Percentiles rank a stretch among this genome's conserved stretches.
These are phyloP conservation scores for Nicotiana paniculata DNA, from an alignment of 257 asterid species.

Conservation along the genomic window DNA sequence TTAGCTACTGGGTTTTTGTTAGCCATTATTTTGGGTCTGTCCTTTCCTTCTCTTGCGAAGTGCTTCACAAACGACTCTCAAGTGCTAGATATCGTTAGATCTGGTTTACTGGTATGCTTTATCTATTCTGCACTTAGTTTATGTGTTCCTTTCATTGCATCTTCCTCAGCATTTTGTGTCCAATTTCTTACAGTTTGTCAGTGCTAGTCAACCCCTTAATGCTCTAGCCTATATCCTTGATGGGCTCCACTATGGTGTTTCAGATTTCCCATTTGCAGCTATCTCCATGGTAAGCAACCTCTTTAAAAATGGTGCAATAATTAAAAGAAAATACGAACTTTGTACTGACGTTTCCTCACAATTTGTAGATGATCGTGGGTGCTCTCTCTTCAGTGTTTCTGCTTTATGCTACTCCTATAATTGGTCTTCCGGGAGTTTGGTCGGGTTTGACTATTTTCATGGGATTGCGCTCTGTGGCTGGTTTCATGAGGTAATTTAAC, in stretches of 20 bases:
- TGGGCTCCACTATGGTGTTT: conserved; percentile 44
- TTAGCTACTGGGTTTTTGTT: conserved; percentile 30
- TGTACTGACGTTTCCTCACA: not conserved
- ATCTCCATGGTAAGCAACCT: conserved; percentile 30
- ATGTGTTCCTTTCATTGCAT: not conserved
- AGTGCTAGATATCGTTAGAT: conserved; percentile 29
- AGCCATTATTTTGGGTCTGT: conserved; percentile 30
- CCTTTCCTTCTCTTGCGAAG: conserved; percentile 31
- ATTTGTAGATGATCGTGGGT: conserved; percentile 34
- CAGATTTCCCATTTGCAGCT: conserved; percentile 39
- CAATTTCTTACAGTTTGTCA: conserved; percentile 29
- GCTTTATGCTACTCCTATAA: conserved; percentile 31
- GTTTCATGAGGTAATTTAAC: conserved; percentile 28
- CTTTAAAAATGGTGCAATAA: not conserved
- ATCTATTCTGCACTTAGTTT: not conserved
- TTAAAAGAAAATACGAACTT: conserved; percentile 4
- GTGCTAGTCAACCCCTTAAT: conserved; percentile 41
- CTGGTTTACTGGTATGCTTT: conserved; percentile 30
- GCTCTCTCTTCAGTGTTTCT: conserved; percentile 32
- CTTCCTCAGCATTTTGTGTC: not conserved
- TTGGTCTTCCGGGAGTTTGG: conserved; percentile 42
- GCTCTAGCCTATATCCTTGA: conserved; percentile 41
- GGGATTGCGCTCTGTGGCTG: conserved; percentile 33
- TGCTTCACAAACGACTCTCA: conserved; percentile 34
- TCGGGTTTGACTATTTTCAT: conserved; percentile 40